Evolutionary conservation across 495 filamentous ascomycete species (phyloP), one percentile per base, ranked within the genome.

Genomic region (Oleoguttula mirabilis): DNA sequence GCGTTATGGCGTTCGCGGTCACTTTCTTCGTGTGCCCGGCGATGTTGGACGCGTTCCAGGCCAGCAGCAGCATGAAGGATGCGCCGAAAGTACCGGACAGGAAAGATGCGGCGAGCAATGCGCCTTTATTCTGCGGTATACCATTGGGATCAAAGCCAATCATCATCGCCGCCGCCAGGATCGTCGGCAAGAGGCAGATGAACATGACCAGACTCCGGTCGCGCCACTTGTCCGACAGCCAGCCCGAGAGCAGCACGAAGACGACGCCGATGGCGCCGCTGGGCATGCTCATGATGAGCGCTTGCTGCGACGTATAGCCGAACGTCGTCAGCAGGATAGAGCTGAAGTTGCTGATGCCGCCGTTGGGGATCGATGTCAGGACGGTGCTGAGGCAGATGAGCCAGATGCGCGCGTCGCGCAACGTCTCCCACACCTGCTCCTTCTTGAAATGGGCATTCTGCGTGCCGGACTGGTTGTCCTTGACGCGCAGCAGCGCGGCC

Each of bases 41-140:
- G 12, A 72, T 55, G 37, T 75, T 75, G 24, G 45, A 21, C 5
- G 47, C 47, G 10, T 36, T 50, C 35, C 71, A 60, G 21, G 61
- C 63, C 36, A 73, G 56, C 48, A 75, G 54, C 3, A 67, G 65
- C 37, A 75, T 62, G 27, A 72, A 66, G 3, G 68, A 67, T 2
- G 72, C 68, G 67, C 69, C 73, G 62, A 77, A 75, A 14, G 65
- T 70, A 7, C 73, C 55, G n/a, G 65, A 66, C 41, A 74, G 64
- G 46, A 75, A 76, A 52, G 71, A 75, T 52, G 64, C 60, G 44
- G 75, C 64, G n/a, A 77, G 58, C 3, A 77, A 54, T 7, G 69
- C 72, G 21, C 67, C 59, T 49, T 69, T 62, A 7, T 61, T 61
- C 31, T 55, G 52, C 2, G 58, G 58, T 0, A 53, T 39, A 1